Evolutionary conservation across 2,329 filamentous ascomycete genomes (phyloP).

Genomic region (Aspergillus proliferans): DNA sequence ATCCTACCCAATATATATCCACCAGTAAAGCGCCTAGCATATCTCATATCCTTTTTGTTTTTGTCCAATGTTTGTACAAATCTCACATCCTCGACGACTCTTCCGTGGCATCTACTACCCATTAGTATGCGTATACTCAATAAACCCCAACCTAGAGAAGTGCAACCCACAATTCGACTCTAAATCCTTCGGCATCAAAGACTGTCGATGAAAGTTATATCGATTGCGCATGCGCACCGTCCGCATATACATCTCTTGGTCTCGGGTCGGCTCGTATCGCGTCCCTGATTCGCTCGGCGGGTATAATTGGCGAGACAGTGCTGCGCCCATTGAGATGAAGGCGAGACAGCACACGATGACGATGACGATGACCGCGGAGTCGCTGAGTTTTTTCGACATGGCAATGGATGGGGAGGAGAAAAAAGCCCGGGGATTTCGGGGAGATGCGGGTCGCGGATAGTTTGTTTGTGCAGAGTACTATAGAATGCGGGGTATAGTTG

Average conservation of each 20-base stretch:
- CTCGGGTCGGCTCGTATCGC: conserved; percentile 15
- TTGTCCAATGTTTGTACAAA: not conserved
- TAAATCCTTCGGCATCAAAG: conserved; percentile 12
- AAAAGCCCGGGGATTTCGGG: not conserved
- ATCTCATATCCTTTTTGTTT: not conserved
- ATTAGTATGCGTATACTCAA: not conserved
- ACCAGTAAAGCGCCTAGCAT: not conserved
- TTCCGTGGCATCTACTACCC: not conserved
- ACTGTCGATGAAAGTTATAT: conserved; percentile 16
- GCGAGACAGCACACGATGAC: conserved; percentile 28
- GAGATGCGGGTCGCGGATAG: not conserved
- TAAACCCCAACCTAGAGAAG: not conserved
- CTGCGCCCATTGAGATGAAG: conserved; percentile 22
- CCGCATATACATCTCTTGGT: conserved; percentile 29
- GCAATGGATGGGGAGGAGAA: not conserved
- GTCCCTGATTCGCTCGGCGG: conserved; percentile 12
- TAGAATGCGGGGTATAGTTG: too few relatives aligned
- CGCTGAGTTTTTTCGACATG: conserved; percentile 9
- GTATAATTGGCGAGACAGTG: conserved; percentile 21
- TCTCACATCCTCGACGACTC: not conserved
- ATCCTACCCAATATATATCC: not conserved
- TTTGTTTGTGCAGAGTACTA: too few relatives aligned
- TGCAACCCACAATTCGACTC: conserved; percentile 18
- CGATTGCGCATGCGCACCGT: conserved; percentile 23
- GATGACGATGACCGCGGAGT: conserved; percentile 23